Evolutionary conservation across 163 green algal species (phyloP).

Genomic region (Dunaliella salina): DNA sequence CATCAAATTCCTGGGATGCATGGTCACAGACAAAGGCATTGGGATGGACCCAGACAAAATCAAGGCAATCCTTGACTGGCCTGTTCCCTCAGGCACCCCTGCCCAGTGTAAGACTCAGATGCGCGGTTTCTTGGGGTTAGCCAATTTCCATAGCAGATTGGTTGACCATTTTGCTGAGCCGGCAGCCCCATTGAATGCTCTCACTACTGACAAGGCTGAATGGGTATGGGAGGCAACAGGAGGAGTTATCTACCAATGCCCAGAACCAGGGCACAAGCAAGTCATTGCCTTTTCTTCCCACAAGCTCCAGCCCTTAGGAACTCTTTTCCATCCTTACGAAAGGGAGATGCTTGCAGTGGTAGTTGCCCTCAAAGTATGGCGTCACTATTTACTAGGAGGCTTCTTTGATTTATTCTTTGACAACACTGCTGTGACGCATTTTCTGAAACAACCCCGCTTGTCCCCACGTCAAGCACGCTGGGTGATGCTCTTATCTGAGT

Average conservation of each 20-base stretch:
- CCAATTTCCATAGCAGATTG: not conserved
- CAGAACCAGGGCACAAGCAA: not conserved
- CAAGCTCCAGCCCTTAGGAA: constrained; percentile 13
- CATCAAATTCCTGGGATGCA: constrained; percentile 43
- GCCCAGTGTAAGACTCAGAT: constrained; percentile 27
- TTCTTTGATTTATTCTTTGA: constrained; percentile 11
- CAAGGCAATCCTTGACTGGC: constrained; percentile 21
- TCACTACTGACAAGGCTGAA: not conserved
- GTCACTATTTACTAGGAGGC: constrained; percentile 16
- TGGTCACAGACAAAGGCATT: constrained; percentile 32
- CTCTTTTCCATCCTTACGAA: constrained; percentile 10
- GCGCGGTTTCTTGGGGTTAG: constrained; percentile 38
- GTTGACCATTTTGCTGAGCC: not conserved
- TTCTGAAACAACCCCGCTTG: constrained; percentile 9
- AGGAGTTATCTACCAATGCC: not conserved
- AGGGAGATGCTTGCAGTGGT: constrained; percentile 10
- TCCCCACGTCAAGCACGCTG: constrained; percentile 8
- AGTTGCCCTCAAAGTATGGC: constrained; percentile 14
- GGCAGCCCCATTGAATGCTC: not conserved
- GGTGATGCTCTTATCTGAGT: constrained; percentile 8
- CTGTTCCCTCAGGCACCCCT: too few species aligned
- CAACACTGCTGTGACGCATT: constrained; percentile 2
- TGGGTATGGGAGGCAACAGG: not conserved
- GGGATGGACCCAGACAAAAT: constrained; percentile 39
- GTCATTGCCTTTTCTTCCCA: not conserved